Evolutionary conservation across 169 alveolate species (phyloP), one percentile per base, ranked within the genome.

Genomic region (Cyclospora cayetanensis): DNA sequence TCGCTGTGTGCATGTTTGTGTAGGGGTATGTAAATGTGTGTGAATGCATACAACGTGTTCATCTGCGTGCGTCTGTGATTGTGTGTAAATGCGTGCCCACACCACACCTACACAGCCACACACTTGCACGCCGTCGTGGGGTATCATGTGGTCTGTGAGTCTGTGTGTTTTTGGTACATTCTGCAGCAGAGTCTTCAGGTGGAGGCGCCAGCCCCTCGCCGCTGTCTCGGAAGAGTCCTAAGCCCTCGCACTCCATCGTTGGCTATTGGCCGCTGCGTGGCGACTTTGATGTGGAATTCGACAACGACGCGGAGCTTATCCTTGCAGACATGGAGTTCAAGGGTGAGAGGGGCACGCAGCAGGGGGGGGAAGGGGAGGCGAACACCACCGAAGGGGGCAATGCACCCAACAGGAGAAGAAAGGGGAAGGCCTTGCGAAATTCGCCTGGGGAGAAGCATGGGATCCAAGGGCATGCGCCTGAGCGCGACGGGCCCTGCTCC

Each of bases 261-360:
- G 99, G 99, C 1, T 98, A 97, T 92, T 95, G 98, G 98, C 99
- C 99, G 29, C 94, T 97, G 87, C 96, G 99, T 93, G 99, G 99
- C 9, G 99, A 99, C 92, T 99, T 99, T 93, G 99, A 99, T 91
- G 96, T 97, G 20, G 99, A 99, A 90, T 99, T 97, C 94, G 99
- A 98, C 93, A 97, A 98, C 95, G 99, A 99, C 95, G 99, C 99
- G 27, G 99, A 99, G 93, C 94, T 98, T 31, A 95, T 98, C 41
- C 93, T 99, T 25, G 99, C 99, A 0, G 99, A 99, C 91, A 97
- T 99, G 99, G 99, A 99, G 90, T 99, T 98, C 96, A 96, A 97
- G 70, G 97, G 96, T 70, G 34, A 76, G 83, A 4, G n/a, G n/a
- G n/a, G n/a, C n/a, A n/a, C n/a, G n/a, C n/a, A n/a, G n/a, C n/a